Conservation (phyloP, 768 basidiomycete genomes). For the Trametes cinnabarina region DNA sequence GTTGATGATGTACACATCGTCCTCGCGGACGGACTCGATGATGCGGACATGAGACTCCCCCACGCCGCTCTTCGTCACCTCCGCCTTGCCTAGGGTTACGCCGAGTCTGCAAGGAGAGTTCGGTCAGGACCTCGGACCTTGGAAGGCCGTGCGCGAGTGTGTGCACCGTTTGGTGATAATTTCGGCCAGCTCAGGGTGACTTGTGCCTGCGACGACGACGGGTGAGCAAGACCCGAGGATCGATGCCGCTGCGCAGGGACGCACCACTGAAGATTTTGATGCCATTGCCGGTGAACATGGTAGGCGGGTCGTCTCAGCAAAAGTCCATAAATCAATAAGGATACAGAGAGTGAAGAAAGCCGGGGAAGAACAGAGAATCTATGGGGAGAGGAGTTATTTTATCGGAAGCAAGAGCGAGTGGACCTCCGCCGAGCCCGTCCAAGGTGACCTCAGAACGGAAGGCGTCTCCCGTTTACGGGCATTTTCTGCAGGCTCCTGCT, state of each 20-base stretch:
- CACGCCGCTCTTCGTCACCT: constrained; percentile 83
- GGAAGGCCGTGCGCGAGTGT: constrained; percentile 7
- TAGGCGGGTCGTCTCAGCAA: constrained; percentile 18
- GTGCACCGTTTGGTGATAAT: constrained; percentile 87
- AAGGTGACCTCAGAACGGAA: constrained; percentile 4
- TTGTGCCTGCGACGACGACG: constrained; percentile 61
- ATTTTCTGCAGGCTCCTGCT: background rate
- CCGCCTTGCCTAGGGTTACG: constrained; percentile 81
- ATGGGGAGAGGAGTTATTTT: constrained; percentile 10
- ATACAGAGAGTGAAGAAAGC: constrained; percentile 23
- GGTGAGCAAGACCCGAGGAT: constrained; percentile 7
- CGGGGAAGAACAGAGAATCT: constrained; percentile 7
- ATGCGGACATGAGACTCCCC: constrained; percentile 93
- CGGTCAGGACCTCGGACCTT: background rate
- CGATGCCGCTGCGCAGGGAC: constrained; percentile 21
- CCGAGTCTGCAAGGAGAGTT: constrained; percentile 64
- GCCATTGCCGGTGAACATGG: constrained; percentile 55
- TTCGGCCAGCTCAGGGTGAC: constrained; percentile 93
- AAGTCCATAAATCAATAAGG: constrained; percentile 32
- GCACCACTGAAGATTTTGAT: constrained; percentile 60
- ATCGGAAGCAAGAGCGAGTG: constrained; percentile 7
- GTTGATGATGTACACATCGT: constrained; percentile 98
- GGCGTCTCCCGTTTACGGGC: background rate
- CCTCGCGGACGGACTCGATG: constrained; percentile 92
- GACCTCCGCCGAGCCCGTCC: background rate